A percentile compares a stretch with the other conserved stretches of the same genome.
phyloP scores from a whole-genome alignment of 2,329 filamentous ascomycete species.

The Trichoderma brevicompactum region DNA sequence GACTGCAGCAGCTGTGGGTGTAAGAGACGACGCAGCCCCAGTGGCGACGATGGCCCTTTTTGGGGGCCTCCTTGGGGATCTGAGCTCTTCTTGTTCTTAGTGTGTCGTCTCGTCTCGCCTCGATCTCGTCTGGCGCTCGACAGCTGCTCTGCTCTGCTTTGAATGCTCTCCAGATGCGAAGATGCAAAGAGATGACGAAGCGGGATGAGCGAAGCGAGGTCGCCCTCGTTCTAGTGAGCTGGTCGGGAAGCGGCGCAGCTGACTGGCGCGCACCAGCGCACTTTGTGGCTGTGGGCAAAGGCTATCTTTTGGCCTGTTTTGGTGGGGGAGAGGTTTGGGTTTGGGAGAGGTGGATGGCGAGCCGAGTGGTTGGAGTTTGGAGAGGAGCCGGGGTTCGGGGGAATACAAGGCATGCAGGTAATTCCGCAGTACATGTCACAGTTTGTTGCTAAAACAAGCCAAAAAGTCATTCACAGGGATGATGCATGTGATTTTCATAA shows the following conservation, averaged over 20 bases:
- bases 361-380: not conserved
- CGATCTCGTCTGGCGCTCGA: too few species aligned
- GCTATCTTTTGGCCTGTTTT: conserved; percentile 17
- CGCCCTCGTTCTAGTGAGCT: not conserved
- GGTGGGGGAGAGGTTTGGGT: not conserved
- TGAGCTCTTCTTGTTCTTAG: too few species aligned
- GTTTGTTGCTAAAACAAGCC: too few species aligned
- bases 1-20: not conserved
- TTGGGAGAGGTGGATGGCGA: not conserved
- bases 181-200: not conserved
- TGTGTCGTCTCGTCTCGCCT: too few species aligned
- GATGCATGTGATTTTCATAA: too few species aligned
- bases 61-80: too few species aligned
- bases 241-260: conserved; percentile 25
- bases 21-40: too few species aligned
- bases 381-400: too few species aligned
- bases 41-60: too few species aligned
- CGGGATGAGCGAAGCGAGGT: not conserved
- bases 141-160: too few species aligned
- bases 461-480: too few species aligned
- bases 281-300: conserved; percentile 23
- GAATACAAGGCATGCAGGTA: not conserved
- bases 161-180: not conserved
- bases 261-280: conserved; percentile 23
- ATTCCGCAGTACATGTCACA: too few species aligned